Evolutionary conservation across 2,329 filamentous ascomycete genomes (phyloP), one percentile per base, ranked within the genome.

Genomic region (Mycosphaerelloides madeirae): DNA sequence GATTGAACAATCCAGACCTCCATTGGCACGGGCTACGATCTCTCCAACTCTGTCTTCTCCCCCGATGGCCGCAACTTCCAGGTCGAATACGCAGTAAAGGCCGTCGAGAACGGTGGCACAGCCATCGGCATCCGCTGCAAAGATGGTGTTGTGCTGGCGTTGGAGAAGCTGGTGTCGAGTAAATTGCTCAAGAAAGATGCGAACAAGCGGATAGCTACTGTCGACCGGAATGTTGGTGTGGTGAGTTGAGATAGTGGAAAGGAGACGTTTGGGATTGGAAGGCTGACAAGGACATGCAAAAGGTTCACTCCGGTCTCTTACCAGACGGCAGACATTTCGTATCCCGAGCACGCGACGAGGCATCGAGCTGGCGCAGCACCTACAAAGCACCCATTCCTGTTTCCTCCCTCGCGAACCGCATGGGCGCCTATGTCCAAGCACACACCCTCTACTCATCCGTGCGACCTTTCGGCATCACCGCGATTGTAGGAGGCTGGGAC

Each of bases 11-110:
- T 16, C 11, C 36, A 98, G 93, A 98, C 93, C 65, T 98, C 93
- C 66, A 98, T 98, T 85, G 93, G 93, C 67, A 98, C 93, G 64
- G 93, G 93, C 66, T 98, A 98, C 76, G 93, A 98, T 81, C 85
- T 98, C 63, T 88, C 88, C 68, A 98, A 98, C 80, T 97, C 93
- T 65, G 94, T 97, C 76, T 98, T 97, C 79, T 97, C 93, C 38
- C 93, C 93, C 57, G 93, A 98, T 74, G 93, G 93, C 66, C 87
- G 93, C 61, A 98, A 98, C 72, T 98, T 98, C 72, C 93, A 98
- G 73, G 81, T 84, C 70, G 93, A 98, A 78, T 98, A 98, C 70
- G 93, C 93, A 58, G 85, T 94, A 60, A 98, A 98, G 78, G 93
- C 93, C 44, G 93, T 98, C 53, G 93, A 98, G 75, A 97, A 94